Evolutionary conservation across 768 basidiomycete genomes (phyloP), one percentile per base, ranked within the genome.

Genomic region (Pilatotrama ljubarskyi): DNA sequence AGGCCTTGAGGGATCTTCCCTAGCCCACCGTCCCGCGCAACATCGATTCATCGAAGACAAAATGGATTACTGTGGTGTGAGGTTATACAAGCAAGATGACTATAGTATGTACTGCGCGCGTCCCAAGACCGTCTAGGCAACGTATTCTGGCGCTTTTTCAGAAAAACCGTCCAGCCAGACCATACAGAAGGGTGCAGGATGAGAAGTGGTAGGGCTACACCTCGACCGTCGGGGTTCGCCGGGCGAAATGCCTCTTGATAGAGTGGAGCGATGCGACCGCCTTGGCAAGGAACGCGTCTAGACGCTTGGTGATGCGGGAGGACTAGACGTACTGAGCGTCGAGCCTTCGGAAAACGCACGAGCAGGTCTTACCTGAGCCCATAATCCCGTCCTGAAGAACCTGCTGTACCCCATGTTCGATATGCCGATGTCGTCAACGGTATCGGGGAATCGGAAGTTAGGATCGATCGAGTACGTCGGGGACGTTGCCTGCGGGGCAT

Each of bases 391-490:
- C 43, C 54, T 13, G 26, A 64, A 64, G 14, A 57, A 20, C 24
- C 22, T 37, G 55, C 58, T 64, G 22, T 64, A 64, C 2, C 63
- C 63, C 11, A 57, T 22, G 3, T 35, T 32, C 26, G 51, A 42
- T 35, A 56, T 51, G 24, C 11, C 36, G 15, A 11, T 11, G n/a
- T 46, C 56, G 15, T 48, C 43, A 4, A 50, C 51, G 6, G 17
- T 9, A 3, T 52, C 61, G 0, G 61, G 44, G 40, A 58, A 58
- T 15, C 26, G 37, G 51, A 58, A 53, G n/a, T 11, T 36, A 5
- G 44, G 15, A 25, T 43, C 41, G 38, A 22, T 11, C 2, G 44
- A 32, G 44, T 58, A 42, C 0, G 51, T 48, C 3, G 61, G 55
- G 1, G 61, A 56, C 22, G 24, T 5, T 20, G 26, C 13, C 47